Base-by-base conservation (phyloP, 169 alveolate species). In the Cryptosporidium baileyi region DNA sequence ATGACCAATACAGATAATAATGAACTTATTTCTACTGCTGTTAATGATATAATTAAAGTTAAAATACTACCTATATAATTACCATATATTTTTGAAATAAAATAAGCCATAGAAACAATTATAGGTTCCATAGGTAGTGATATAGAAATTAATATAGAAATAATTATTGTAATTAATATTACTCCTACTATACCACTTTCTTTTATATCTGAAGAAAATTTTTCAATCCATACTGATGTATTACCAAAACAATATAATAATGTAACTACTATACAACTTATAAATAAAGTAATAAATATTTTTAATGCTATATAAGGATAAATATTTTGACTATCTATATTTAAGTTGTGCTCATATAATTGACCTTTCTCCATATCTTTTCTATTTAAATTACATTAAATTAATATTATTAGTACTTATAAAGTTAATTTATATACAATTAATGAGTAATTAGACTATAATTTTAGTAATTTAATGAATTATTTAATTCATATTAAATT, bases 71-170 rank as follows among this genome's bases (percentile, higher is more conserved):
- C 74, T 3, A 57, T 4, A 30, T 26, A 15, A 13, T 36, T 34
- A 11, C 74, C 85, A 22, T 74, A 40, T 13, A 59, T 34, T 15
- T 54, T 74, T 0, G 74, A 74, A 9, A 54, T 22, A 8, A 74
- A 74, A 28, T 41, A 74, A 8, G 85, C 63, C 67, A 45, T 59
- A 22, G 85, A 57, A 15, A 74, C 38, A 26, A 51, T n/a, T 28
- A 74, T 54, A 1, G 85, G 85, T 6, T 74, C 85, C 47, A 74
- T 36, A 9, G 85, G 85, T 2, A 74, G 28, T 2, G 57, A 74
- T 30, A 74, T 40, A 1, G 74, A 40, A 26, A 57, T 74, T 43
- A 74, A 41, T 19, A 74, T 32, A 15, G 85, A 74, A 19, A 59
- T 54, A 8, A 44, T 34, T 5, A 49, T 28, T 3, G 49, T 65